Base-by-base conservation (phyloP, 139 green algal genomes). In the Yamagishiella unicocca region DNA sequence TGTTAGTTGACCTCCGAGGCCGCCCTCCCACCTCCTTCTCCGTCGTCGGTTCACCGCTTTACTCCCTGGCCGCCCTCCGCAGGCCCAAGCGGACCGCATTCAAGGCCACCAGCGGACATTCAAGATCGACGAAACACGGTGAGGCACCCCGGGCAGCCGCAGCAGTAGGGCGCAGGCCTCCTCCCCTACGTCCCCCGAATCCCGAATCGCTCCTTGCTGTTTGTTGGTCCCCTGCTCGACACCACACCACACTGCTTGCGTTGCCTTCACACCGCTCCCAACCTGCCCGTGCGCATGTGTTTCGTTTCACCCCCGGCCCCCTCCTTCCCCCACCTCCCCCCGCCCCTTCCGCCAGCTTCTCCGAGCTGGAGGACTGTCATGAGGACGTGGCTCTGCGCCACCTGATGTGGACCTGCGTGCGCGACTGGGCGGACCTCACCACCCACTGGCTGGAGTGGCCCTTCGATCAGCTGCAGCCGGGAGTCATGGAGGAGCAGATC, bases 401-500 rank as follows among this genome's bases (percentile, higher is more conserved):
- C 83, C 43, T 38, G 68, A 58, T 93, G 77, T 91, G 90, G 87
- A 80, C 58, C 27, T 55, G 9, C n/a, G 37, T 86, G 43, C 72
- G 87, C 58, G 83, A 94, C 40, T 97, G 93, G 93, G 83, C 55
- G 17, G 84, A 90, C 29, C 53, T 92, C 12, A 91, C 84, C 10
- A 46, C 61, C 12, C 50, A 4, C 1, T 97, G 94, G 95, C 71
- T 90, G 45, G 74, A 33, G 4, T 79, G 54, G 19, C 72, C 68
- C 2, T 94, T 97, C 55, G 78, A 87, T 43, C 72, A 45, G 33
- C 91, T 96, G 43, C 68, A 94, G 64, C 66, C 93, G 43, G 31
- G 75, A 29, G 82, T 35, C 31, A 88, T 97, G 90, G 94, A 97
- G 78, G 93, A 95, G 85, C 87, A 84, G 66, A 73, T 95, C 29